Evolutionary conservation across 1,139 yeast species (phyloP).

Genomic region (Taphrina betulina): DNA sequence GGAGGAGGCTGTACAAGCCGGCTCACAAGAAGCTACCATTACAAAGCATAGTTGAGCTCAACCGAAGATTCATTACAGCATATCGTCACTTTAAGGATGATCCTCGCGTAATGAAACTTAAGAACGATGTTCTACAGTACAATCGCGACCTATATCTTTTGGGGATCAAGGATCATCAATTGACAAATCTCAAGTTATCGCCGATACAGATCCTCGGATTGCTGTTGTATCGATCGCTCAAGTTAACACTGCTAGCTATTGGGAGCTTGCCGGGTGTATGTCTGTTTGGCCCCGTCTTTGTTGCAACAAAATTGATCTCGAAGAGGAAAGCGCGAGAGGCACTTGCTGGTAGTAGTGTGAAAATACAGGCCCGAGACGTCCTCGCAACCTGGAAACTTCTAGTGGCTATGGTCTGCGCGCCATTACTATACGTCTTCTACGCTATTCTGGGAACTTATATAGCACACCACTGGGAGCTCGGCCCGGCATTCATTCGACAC

Average conservation of each 20-base stretch:
- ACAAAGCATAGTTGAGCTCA: conserved; percentile 83
- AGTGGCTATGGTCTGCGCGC: conserved; percentile 85
- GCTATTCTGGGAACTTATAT: conserved; percentile 62
- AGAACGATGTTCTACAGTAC: conserved; percentile 62
- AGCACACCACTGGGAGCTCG: conserved; percentile 38
- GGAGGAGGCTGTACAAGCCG: conserved; percentile 82
- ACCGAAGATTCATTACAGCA: conserved; percentile 77
- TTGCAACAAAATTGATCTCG: conserved; percentile 72
- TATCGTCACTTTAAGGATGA: conserved; percentile 71
- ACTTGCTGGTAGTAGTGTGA: conserved; percentile 82
- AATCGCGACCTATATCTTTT: conserved; percentile 64
- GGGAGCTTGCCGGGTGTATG: conserved; percentile 82
- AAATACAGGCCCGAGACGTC: conserved; percentile 87
- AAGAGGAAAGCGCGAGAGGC: conserved; percentile 71
- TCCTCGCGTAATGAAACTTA: conserved; percentile 63
- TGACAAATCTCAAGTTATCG: conserved; percentile 57
- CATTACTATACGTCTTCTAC: conserved; percentile 75
- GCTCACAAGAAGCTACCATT: conserved; percentile 70
- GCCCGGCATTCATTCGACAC: conserved; percentile 30
- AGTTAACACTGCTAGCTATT: conserved; percentile 55
- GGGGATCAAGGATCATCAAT: conserved; percentile 87
- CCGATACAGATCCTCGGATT: conserved; percentile 43
- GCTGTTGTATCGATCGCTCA: conserved; percentile 56
- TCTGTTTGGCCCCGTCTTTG: conserved; percentile 81
- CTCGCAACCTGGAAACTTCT: conserved; percentile 94